Evolutionary conservation across 495 filamentous ascomycete genomes (phyloP).

Genomic region (Talaromyces proteolyticus): DNA sequence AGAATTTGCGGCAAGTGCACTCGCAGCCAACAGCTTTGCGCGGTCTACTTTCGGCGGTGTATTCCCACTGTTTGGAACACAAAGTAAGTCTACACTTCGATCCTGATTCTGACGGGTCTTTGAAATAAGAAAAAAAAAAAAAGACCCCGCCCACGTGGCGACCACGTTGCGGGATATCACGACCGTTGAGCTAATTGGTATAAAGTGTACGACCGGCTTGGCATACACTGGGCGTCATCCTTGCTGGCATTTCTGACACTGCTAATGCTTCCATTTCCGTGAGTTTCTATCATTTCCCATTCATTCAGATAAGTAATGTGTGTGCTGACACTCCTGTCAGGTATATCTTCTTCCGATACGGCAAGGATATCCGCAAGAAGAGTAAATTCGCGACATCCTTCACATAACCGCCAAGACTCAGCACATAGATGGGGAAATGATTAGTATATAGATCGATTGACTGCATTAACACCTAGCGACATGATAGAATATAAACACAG

Average conservation of each 20-base stretch:
- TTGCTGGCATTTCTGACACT: conserved; percentile 66
- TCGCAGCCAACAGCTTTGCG: conserved; percentile 85
- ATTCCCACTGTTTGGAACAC: conserved; percentile 64
- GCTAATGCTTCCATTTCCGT: conserved; percentile 64
- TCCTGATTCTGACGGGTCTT: no score
- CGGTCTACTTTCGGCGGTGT: conserved; percentile 79
- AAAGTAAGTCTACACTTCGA: conserved; percentile 47
- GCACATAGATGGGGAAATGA: no score
- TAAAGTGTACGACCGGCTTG: conserved; percentile 60
- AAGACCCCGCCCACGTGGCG: neutral
- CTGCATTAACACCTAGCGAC: no score
- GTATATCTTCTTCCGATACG: conserved; percentile 61
- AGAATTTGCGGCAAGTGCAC: conserved; percentile 76
- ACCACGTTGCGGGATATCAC: no score
- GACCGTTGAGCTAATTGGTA: no score
- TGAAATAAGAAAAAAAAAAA: neutral
- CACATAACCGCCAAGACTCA: no score
- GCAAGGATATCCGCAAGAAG: conserved; percentile 44
- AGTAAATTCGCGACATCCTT: conserved; percentile 45
- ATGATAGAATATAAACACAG: no score
- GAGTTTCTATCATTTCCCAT: conserved; percentile 17
- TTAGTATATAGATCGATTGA: no score
- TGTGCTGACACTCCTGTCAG: conserved; percentile 17
- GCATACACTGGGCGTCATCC: conserved; percentile 67
- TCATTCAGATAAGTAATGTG: neutral